Base-by-base conservation (phyloP, 1,139 yeast species). In the Pichia norvegensis region DNA sequence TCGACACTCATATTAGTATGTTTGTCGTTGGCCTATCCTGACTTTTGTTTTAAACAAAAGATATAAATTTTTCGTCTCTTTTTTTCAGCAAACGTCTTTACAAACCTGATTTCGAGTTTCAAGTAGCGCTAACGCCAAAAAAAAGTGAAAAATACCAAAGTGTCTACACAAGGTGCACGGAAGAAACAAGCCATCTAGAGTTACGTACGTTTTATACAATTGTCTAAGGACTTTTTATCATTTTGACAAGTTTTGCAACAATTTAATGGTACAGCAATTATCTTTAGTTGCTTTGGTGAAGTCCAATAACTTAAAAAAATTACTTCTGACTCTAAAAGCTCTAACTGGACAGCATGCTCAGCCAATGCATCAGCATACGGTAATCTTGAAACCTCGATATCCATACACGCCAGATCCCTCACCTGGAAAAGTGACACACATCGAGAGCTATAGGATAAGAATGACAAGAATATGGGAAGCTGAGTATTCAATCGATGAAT, bases 191-290 rank as follows among this genome's bases (percentile, higher is more conserved):
- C 29, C 11, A 7, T 25, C 11, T 25, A 8, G 29, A 25, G n/a
- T n/a, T n/a, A n/a, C n/a, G n/a, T n/a, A n/a, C n/a, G n/a, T n/a
- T n/a, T n/a, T n/a, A n/a, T n/a, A n/a, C n/a, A n/a, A n/a, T n/a
- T n/a, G n/a, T n/a, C n/a, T n/a, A n/a, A n/a, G n/a, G n/a, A n/a
- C n/a, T n/a, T n/a, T n/a, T n/a, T n/a, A n/a, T n/a, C n/a, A n/a
- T 25, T 25, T 8, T 8, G 29, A 8, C 7, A 25, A 25, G 7
- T 11, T 25, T 25, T 25, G 11, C 11, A 11, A 7, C 7, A 7
- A 25, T 11, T 8, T 25, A n/a, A 64, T 64, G 67, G 67, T 63
- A 2, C 65, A 62, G 37, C 67, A 64, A 45, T 44, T 64, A 10
- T 60, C 64, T 1, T 48, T 63, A 20, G 56, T 57, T 8, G 52